Conservation (phyloP, 163 green algal genomes). For the Scenedesmus sp. region DNA sequence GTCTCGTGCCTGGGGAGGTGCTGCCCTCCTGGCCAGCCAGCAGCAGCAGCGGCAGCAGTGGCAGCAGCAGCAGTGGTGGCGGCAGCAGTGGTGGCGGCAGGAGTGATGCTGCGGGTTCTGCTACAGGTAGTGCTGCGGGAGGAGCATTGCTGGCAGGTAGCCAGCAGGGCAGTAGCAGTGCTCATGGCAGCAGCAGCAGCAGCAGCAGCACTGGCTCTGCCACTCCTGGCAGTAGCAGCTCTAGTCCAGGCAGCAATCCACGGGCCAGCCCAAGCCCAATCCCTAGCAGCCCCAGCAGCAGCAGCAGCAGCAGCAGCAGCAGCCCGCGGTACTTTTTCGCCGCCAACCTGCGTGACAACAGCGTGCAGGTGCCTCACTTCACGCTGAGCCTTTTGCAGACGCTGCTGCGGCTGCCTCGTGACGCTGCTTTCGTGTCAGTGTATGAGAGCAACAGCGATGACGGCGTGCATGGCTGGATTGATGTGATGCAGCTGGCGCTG, state of each 20-base stretch:
- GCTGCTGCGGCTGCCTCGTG: slow-evolving; percentile 46
- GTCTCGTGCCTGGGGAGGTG: neutral
- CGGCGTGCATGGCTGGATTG: slow-evolving; percentile 65
- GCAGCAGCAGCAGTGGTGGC: neutral
- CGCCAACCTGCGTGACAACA: slow-evolving; percentile 74
- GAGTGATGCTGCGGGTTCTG: too few relatives aligned
- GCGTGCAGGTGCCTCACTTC: slow-evolving; percentile 70
- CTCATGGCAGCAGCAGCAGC: neutral
- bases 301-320: neutral
- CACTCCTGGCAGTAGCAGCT: neutral
- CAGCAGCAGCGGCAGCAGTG: slow-evolving; percentile 10
- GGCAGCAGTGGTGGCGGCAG: neutral
- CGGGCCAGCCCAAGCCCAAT: too few relatives aligned
- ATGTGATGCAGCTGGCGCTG: slow-evolving; percentile 64
- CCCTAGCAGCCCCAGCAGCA: neutral
- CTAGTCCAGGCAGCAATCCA: too few relatives aligned
- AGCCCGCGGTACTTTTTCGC: slow-evolving; percentile 60
- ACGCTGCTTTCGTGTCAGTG: slow-evolving; percentile 65
- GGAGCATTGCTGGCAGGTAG: too few relatives aligned
- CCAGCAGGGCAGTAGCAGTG: too few relatives aligned
- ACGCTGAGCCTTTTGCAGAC: slow-evolving; percentile 64
- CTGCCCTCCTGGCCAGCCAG: neutral
- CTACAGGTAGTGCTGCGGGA: too few relatives aligned
- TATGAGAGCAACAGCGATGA: slow-evolving; percentile 81
- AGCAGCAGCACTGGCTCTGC: neutral